Evolutionary conservation across 345 rosid species (phyloP).

Genomic region (Nasturtium officinale): DNA sequence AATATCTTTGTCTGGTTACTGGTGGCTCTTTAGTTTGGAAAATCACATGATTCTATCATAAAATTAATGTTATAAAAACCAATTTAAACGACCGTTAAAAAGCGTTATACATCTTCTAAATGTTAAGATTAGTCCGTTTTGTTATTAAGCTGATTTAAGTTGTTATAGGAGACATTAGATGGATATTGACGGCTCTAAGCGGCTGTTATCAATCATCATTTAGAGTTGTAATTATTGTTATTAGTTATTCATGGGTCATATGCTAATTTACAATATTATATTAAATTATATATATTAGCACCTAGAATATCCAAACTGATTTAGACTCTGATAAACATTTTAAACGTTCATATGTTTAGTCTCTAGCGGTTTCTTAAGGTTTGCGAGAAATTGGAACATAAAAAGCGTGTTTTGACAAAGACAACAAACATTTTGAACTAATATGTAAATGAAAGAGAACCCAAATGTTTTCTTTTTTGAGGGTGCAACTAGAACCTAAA

Average conservation of each 20-base stretch:
- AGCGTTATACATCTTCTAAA: background rate
- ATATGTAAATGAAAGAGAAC: background rate
- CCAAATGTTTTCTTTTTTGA: background rate
- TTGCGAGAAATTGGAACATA: background rate
- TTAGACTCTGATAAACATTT: background rate
- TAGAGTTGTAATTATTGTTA: too few species aligned
- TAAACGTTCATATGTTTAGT: background rate
- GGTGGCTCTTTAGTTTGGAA: background rate
- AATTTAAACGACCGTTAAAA: background rate
- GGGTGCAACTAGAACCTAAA: too few species aligned
- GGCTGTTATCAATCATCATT: background rate
- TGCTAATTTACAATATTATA: too few species aligned
- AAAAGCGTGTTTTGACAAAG: background rate
- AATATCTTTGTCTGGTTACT: conserved; percentile 12
- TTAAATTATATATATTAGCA: too few species aligned
- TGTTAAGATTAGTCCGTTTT: background rate
- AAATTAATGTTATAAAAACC: background rate
- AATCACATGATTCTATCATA: conserved; percentile 6
- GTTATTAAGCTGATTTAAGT: background rate
- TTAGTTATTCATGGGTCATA: too few species aligned
- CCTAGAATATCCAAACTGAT: too few species aligned
- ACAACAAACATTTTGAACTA: too few species aligned
- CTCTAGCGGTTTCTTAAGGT: background rate
- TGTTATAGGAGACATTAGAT: background rate
- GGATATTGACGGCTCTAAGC: background rate